Percentiles rank a stretch among this genome's conserved stretches.
Evolutionary conservation across 23 red algal genomes (phyloP).

Genomic region (Chondrus crispus): DNA sequence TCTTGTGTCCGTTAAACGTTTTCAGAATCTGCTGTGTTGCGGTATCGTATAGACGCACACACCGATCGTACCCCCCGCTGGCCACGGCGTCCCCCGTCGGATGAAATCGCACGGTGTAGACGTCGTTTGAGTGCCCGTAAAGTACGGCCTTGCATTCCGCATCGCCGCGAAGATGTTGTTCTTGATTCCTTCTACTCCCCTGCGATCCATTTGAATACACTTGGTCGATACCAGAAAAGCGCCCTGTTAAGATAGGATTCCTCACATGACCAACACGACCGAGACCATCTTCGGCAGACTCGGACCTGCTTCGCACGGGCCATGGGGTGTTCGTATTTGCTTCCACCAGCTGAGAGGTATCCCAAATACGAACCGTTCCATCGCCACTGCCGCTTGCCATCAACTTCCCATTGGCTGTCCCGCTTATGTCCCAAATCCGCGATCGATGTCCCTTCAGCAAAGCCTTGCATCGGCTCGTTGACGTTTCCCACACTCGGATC

Average conservation of each 20-base stretch:
- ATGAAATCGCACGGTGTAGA: slow-evolving; percentile 92
- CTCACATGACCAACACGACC: not conserved
- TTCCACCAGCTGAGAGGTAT: not conserved
- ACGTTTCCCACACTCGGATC: slow-evolving; percentile 75
- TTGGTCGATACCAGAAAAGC: not conserved
- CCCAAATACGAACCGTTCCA: slow-evolving; percentile 86
- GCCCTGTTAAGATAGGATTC: not conserved
- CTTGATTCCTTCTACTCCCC: no score
- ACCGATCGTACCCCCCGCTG: slow-evolving; percentile 88
- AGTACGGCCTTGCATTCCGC: slow-evolving; percentile 11
- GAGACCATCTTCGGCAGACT: not conserved
- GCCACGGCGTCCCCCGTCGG: slow-evolving; percentile 73
- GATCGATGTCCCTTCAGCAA: slow-evolving; percentile 81
- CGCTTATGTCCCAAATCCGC: slow-evolving; percentile 89
- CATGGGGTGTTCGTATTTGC: not conserved
- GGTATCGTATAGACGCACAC: slow-evolving; percentile 82
- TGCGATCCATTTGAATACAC: no score
- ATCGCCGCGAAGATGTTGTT: no score
- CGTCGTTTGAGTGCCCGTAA: slow-evolving; percentile 58
- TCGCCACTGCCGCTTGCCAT: slow-evolving; percentile 83
- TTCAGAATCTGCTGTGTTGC: slow-evolving; percentile 71
- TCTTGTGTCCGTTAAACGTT: slow-evolving; percentile 83
- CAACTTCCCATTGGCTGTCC: slow-evolving; percentile 66
- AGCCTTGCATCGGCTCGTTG: not conserved
- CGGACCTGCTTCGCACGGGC: slow-evolving; percentile 6